Base-by-base conservation (phyloP, 306 rosid species). In the Sophora flavescens region DNA sequence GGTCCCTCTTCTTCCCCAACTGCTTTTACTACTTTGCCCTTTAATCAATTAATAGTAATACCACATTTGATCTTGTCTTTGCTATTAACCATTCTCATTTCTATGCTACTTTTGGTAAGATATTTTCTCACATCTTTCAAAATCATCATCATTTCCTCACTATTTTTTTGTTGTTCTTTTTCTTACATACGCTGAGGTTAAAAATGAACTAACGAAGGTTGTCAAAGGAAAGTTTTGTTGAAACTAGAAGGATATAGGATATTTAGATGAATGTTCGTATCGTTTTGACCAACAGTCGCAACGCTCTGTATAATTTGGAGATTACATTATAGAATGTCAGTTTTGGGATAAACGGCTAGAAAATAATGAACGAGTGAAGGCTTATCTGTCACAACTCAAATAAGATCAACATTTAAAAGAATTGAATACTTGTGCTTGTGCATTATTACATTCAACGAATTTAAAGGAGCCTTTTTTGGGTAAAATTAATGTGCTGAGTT, bases 21-120 rank as follows among this genome's bases (percentile, higher is more conserved):
- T 17, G n/a, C 16, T 47, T 72, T 79, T 63, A 70, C 87, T 22
- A 30, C 76, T 83, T 53, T 3, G 32, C 30, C 42, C 50, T 6
- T 68, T 68, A 48, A 16, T 17, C 7, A 6, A 4, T 35, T 35
- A 35, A 4, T 35, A 4, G 4, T 35, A 35, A 4, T 35, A 35
- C 8, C 13, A 53, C 16, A 6, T 4, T 0, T 32, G 11, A 50
- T 51, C 17, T 60, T 73, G 15, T 67, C 18, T 3, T 35, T 38
- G 14, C 3, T 6, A 4, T 3, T 7, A 35, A 30, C 3, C 2
- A 2, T 30, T 30, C 2, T 30, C 32, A 30, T 30, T 30, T 30
- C 32, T 30, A 30, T 30, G 32, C 32, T 30, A 2, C 32, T 30
- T 30, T 30, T 30, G 32, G 32, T 30, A 30, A 30, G 3, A 30